These are phyloP conservation scores for Tolypocladium sp. DNA, from an alignment of 2,329 filamentous ascomycete species.

Conservation along the genomic window DNA sequence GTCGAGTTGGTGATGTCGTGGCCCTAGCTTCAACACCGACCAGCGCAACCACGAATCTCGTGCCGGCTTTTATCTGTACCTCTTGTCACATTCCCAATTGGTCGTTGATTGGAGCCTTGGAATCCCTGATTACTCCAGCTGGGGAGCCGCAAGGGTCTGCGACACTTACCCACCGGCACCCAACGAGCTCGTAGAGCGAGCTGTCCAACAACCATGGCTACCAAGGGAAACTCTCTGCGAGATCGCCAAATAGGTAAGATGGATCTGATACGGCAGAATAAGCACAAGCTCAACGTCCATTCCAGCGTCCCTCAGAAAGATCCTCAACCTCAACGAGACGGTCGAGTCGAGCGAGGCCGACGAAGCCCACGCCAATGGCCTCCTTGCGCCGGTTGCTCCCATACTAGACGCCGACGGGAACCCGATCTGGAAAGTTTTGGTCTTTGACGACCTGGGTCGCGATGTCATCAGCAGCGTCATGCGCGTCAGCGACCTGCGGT, in stretches of 20 bases:
- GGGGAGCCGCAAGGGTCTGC: conserved; percentile 1
- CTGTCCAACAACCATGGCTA: conserved; percentile 28
- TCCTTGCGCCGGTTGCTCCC: conserved; percentile 61
- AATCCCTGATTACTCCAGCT: neutral
- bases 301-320: conserved; percentile 82
- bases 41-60: neutral
- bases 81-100: neutral
- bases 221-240: conserved; percentile 36
- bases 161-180: neutral
- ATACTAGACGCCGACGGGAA: conserved; percentile 81
- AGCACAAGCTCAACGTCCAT: conserved; percentile 1
- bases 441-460: conserved; percentile 84
- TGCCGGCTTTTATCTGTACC: neutral
- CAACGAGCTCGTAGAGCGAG: conserved; percentile 1
- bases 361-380: conserved; percentile 54
- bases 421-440: conserved; percentile 94
- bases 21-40: conserved; percentile 6
- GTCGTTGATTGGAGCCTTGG: neutral
- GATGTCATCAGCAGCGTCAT: conserved; percentile 97
- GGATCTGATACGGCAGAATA: neutral
- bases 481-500: conserved; percentile 82
- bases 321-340: conserved; percentile 87
- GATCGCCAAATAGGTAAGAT: conserved; percentile 40
- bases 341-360: conserved; percentile 49
- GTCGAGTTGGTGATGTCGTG: conserved; percentile 9